These are phyloP conservation scores for Candida odintsovae DNA, from an alignment of 805 yeast genomes.

Conservation along the genomic window DNA sequence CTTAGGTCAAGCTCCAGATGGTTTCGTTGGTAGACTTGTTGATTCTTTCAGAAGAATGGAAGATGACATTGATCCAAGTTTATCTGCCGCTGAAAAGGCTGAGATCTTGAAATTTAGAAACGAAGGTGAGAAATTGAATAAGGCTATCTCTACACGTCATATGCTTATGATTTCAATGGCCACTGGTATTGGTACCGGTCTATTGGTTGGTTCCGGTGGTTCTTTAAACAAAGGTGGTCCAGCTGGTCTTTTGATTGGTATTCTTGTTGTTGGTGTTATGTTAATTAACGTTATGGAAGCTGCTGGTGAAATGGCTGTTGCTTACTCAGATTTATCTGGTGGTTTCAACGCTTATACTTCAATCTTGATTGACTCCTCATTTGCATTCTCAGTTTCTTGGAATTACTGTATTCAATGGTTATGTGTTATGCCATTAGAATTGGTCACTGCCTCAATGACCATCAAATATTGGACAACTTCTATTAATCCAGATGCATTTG, in stretches of 20 bases:
- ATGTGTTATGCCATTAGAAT: constrained; percentile 55
- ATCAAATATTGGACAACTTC: constrained; percentile 50
- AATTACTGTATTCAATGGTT: constrained; percentile 61
- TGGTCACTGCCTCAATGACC: constrained; percentile 61
- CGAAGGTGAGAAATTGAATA: constrained; percentile 30
- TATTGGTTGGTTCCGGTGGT: constrained; percentile 52
- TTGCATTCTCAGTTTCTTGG: constrained; percentile 58
- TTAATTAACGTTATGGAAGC: constrained; percentile 54
- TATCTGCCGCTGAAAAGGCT: constrained; percentile 36
- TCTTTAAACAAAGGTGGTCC: constrained; percentile 42
- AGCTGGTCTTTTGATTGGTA: constrained; percentile 46
- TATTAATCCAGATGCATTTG: constrained; percentile 55
- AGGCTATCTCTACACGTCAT: constrained; percentile 43
- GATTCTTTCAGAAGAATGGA: constrained; percentile 29
- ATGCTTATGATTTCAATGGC: constrained; percentile 75
- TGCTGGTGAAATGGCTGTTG: constrained; percentile 64
- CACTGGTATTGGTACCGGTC: constrained; percentile 79
- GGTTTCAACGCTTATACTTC: constrained; percentile 57
- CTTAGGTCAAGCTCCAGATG: constrained; percentile 1
- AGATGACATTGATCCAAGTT: constrained; percentile 32
- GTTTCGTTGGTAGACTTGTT: constrained; percentile 24
- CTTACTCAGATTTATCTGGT: constrained; percentile 52
- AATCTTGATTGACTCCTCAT: constrained; percentile 48
- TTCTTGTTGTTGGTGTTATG: constrained; percentile 50
- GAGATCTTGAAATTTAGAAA: constrained; percentile 16